These are phyloP conservation scores for Chaetomium sp. DNA, from an alignment of 2,329 filamentous ascomycete genomes.

Conservation along the genomic window DNA sequence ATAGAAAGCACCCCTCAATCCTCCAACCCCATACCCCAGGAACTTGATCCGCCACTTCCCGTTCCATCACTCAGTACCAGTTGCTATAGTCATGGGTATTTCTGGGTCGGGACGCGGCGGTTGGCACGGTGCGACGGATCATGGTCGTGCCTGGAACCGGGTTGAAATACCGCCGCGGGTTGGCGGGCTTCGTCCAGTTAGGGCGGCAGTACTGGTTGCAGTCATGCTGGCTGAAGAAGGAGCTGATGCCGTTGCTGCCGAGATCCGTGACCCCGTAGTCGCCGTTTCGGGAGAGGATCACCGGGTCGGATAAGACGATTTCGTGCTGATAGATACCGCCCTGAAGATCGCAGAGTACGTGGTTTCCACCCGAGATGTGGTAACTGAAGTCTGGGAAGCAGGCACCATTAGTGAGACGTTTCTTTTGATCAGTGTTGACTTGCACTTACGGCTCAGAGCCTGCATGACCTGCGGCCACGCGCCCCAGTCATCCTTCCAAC, in stretches of 20 bases:
- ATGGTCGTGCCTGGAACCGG: slow-evolving; percentile 23
- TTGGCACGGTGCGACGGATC: slow-evolving; percentile 17
- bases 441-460: slow-evolving; percentile 41
- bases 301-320: slow-evolving; percentile 46
- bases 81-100: slow-evolving; percentile 2
- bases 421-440: neutral
- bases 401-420: neutral
- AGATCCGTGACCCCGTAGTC: slow-evolving; percentile 46
- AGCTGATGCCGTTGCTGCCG: slow-evolving; percentile 43
- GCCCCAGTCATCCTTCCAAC: slow-evolving; percentile 41
- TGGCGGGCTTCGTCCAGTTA: slow-evolving; percentile 33
- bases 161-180: slow-evolving; percentile 5
- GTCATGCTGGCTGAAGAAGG: slow-evolving; percentile 44
- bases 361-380: slow-evolving; percentile 42
- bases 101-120: slow-evolving; percentile 8
- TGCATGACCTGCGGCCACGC: slow-evolving; percentile 45
- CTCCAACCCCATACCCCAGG: neutral
- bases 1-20: neutral
- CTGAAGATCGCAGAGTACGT: slow-evolving; percentile 48
- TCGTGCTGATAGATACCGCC: slow-evolving; percentile 44
- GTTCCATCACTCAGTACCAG: neutral
- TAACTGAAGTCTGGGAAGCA: slow-evolving; percentile 43
- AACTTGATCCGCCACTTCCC: neutral
- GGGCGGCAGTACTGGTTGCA: slow-evolving; percentile 38
- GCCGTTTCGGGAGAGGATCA: slow-evolving; percentile 44